phyloP scores from a whole-genome alignment of 495 filamentous ascomycete species.

The Chaetomium tenue region DNA sequence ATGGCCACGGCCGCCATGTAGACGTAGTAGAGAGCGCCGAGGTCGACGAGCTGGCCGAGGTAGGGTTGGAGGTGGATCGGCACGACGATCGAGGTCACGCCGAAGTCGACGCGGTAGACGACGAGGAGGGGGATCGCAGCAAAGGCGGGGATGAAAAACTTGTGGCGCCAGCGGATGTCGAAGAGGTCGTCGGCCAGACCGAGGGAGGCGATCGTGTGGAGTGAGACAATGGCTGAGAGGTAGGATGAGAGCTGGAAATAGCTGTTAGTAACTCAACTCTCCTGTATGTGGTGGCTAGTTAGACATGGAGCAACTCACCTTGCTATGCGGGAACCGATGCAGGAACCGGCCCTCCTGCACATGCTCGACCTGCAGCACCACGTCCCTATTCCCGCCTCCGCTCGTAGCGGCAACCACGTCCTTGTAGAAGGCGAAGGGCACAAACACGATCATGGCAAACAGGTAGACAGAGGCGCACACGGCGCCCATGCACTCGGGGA shows the following conservation, averaged over 20 bases:
- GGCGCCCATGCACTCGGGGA: slow-evolving; percentile 97
- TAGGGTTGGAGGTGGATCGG: slow-evolving; percentile 80
- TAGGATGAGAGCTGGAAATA: slow-evolving; percentile 78
- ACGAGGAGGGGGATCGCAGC: slow-evolving; percentile 91
- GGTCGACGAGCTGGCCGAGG: slow-evolving; percentile 75
- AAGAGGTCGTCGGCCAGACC: slow-evolving; percentile 95
- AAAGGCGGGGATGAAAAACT: slow-evolving; percentile 94
- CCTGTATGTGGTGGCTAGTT: too few relatives aligned
- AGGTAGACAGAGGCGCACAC: slow-evolving; percentile 92
- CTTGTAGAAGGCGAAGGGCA: slow-evolving; percentile 96
- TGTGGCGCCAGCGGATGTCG: slow-evolving; percentile 98
- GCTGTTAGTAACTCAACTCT: not conserved
- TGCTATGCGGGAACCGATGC: slow-evolving; percentile 91
- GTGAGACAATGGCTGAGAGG: slow-evolving; percentile 85
- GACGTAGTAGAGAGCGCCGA: slow-evolving; percentile 87
- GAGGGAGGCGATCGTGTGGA: slow-evolving; percentile 85
- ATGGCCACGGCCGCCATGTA: slow-evolving; percentile 96
- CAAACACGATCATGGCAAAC: slow-evolving; percentile 80
- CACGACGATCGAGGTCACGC: slow-evolving; percentile 90
- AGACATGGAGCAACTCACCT: slow-evolving; percentile 46
- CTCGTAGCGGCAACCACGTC: slow-evolving; percentile 96
- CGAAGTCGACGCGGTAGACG: slow-evolving; percentile 97
- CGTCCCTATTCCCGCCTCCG: slow-evolving; percentile 86
- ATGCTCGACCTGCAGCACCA: slow-evolving; percentile 63
- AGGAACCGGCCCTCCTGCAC: slow-evolving; percentile 76